Evolutionary conservation across 768 basidiomycete genomes (phyloP).

Genomic region (Leucosporidium yakuticum): DNA sequence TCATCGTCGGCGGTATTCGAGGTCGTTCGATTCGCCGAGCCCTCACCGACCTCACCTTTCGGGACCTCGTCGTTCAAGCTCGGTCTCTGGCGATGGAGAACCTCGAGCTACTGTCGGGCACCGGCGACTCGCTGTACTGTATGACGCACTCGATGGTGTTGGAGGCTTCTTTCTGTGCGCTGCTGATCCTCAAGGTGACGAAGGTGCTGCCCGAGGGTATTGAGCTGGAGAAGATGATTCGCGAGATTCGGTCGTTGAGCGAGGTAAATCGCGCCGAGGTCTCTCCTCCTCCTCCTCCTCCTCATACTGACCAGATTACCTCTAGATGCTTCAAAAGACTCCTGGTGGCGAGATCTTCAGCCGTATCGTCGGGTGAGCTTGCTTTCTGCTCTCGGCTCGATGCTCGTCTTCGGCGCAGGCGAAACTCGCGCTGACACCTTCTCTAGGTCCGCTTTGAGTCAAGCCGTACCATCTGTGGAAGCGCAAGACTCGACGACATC

Average conservation of each 20-base stretch:
- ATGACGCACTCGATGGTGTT: background rate
- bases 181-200: background rate
- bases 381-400: too few species aligned
- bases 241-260: constrained; percentile 14
- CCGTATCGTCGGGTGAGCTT: background rate
- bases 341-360: background rate
- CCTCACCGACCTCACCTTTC: background rate
- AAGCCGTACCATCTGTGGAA: background rate
- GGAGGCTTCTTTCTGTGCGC: background rate
- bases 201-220: background rate
- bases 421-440: background rate
- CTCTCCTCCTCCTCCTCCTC: too few species aligned
- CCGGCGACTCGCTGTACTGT: background rate
- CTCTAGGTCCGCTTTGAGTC: background rate
- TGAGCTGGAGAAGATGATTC: background rate
- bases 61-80: background rate
- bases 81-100: background rate
- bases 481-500: background rate
- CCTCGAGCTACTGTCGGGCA: background rate
- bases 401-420: background rate
- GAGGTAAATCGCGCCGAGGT: background rate
- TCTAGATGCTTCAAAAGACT: background rate
- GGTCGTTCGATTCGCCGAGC: background rate
- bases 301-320: too few species aligned
- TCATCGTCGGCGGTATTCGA: background rate